phyloP scores from a whole-genome alignment of 768 basidiomycete genomes.

The Zangia roseola region DNA sequence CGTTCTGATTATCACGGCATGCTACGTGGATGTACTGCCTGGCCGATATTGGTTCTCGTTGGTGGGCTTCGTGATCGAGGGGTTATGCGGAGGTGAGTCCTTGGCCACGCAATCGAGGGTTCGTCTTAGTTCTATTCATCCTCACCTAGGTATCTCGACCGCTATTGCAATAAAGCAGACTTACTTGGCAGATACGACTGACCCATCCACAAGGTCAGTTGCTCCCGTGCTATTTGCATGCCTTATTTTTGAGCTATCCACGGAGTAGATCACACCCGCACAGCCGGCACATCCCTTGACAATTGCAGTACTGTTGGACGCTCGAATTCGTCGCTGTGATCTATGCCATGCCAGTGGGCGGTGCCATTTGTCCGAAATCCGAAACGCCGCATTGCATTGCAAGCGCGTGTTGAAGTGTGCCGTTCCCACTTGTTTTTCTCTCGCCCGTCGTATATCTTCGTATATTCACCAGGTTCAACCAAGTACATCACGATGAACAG shows the following conservation, averaged over 20 bases:
- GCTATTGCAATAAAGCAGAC: slow-evolving; percentile 55
- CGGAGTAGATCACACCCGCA: too few relatives aligned
- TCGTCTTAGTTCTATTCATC: not conserved
- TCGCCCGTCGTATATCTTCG: too few relatives aligned
- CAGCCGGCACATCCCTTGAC: too few relatives aligned
- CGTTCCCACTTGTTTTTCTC: too few relatives aligned
- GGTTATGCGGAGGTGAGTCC: slow-evolving; percentile 66
- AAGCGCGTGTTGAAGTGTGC: too few relatives aligned
- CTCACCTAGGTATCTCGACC: slow-evolving; percentile 45
- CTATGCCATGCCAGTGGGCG: too few relatives aligned
- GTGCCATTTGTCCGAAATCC: too few relatives aligned
- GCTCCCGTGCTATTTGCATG: not conserved
- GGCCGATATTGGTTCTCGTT: slow-evolving; percentile 82
- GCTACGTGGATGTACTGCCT: slow-evolving; percentile 58
- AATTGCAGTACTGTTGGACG: too few relatives aligned
- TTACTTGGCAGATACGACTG: slow-evolving; percentile 71
- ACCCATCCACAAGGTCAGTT: slow-evolving; percentile 50
- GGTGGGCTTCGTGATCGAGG: slow-evolving; percentile 63
- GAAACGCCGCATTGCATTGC: too few relatives aligned
- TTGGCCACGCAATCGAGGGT: not conserved
- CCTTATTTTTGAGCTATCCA: not conserved
- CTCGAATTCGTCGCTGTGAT: too few relatives aligned
- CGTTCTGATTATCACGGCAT: slow-evolving; percentile 66
- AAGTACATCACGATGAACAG: too few relatives aligned
- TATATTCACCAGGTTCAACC: too few relatives aligned